These are phyloP conservation scores for Linderniella brevidens DNA, from an alignment of 257 asterid species.

Conservation along the genomic window DNA sequence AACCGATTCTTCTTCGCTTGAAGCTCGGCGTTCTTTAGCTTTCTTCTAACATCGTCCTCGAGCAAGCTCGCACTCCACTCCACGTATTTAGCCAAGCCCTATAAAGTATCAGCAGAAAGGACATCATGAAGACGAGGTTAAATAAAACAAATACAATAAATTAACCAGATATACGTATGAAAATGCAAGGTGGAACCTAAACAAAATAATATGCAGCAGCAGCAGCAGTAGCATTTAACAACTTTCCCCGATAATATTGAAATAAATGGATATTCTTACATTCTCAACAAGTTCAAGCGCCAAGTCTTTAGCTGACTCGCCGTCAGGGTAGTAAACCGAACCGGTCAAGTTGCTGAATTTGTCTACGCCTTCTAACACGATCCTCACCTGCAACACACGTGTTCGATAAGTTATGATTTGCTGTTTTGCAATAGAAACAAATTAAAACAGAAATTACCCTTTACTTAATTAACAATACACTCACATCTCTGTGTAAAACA, in stretches of 20 bases:
- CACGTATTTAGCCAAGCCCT: constrained; percentile 84
- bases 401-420: not conserved
- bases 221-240: too few species aligned
- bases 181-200: too few species aligned
- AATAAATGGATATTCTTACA: constrained; percentile 22
- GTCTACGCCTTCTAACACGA: constrained; percentile 94
- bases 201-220: too few species aligned
- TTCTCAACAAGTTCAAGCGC: constrained; percentile 82
- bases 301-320: constrained; percentile 78
- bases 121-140: constrained; percentile 5
- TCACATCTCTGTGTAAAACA: constrained; percentile 82
- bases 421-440: not conserved
- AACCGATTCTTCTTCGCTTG: constrained; percentile 70
- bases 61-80: constrained; percentile 85
- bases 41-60: constrained; percentile 64
- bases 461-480: constrained; percentile 9
- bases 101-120: constrained; percentile 8
- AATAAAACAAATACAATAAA: not conserved
- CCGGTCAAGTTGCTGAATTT: constrained; percentile 79
- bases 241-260: too few species aligned
- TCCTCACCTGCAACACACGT: constrained; percentile 45
- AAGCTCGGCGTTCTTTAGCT: constrained; percentile 75
- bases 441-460: too few species aligned
- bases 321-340: constrained; percentile 79
- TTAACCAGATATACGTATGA: not conserved